Evolutionary conservation across 2,329 filamentous ascomycete species (phyloP).

Genomic region (Colletotrichum somersetense): DNA sequence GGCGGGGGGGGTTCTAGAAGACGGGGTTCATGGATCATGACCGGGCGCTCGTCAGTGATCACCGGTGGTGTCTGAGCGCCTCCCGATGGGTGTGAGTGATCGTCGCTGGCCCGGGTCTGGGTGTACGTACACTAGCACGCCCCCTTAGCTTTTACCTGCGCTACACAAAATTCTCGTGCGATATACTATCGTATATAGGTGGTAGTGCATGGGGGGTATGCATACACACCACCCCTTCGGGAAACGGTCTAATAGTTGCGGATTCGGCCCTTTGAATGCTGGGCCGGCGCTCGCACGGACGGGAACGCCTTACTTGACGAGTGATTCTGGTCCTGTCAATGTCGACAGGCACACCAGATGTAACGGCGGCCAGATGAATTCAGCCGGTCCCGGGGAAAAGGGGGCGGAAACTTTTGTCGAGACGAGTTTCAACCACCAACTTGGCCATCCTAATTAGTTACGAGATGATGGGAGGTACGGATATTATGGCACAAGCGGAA

Average conservation of each 20-base stretch:
- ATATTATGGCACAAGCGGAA: background rate
- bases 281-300: constrained; percentile 26
- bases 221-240: constrained; percentile 2
- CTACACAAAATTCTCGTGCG: background rate
- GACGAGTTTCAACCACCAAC: constrained; percentile 4
- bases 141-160: background rate
- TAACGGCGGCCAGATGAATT: constrained; percentile 35
- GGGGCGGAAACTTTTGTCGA: constrained; percentile 1
- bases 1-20: constrained; percentile 11
- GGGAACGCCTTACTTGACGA: constrained; percentile 29
- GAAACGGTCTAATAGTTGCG: background rate
- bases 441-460: background rate
- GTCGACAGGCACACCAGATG: constrained; percentile 24
- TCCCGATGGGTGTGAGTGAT: background rate
- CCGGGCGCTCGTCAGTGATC: background rate
- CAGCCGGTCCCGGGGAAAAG: constrained; percentile 21
- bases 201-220: background rate
- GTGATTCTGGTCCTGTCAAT: constrained; percentile 25
- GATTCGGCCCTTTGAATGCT: constrained; percentile 23
- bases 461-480: background rate
- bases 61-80: constrained; percentile 17
- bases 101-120: constrained; percentile 1
- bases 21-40: constrained; percentile 19
- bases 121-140: background rate
- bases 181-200: constrained; percentile 1